phyloP scores from a whole-genome alignment of 2,329 filamentous ascomycete genomes.

The Chaetomiaceae sp. region DNA sequence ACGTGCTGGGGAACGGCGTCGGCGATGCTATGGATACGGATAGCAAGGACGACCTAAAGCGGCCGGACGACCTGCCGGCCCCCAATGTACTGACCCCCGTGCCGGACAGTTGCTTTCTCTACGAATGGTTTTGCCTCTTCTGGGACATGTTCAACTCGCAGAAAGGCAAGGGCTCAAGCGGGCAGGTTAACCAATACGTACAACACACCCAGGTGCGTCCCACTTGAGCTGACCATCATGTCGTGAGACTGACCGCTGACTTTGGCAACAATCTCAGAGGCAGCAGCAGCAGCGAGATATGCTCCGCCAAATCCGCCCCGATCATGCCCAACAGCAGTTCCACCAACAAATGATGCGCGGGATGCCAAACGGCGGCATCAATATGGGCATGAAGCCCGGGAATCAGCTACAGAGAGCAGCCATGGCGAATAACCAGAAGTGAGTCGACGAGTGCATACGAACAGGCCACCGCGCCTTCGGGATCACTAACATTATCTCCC shows the following conservation, averaged over 20 bases:
- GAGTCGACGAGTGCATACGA: slow-evolving; percentile 31
- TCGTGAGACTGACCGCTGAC: slow-evolving; percentile 23
- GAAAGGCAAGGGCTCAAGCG: slow-evolving; percentile 61
- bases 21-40: slow-evolving; percentile 80
- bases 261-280: slow-evolving; percentile 63
- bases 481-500: slow-evolving; percentile 17
- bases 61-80: slow-evolving; percentile 74
- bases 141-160: slow-evolving; percentile 93
- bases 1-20: slow-evolving; percentile 62
- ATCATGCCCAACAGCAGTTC: slow-evolving; percentile 52
- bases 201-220: slow-evolving; percentile 71
- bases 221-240: neutral
- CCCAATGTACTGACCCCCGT: slow-evolving; percentile 64
- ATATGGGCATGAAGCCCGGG: slow-evolving; percentile 54
- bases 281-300: slow-evolving; percentile 75
- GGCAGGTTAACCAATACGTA: slow-evolving; percentile 70
- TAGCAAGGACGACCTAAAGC: slow-evolving; percentile 71
- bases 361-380: slow-evolving; percentile 59
- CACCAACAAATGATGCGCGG: slow-evolving; percentile 63
- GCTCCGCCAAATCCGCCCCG: slow-evolving; percentile 65
- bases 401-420: slow-evolving; percentile 68
- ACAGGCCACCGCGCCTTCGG: too few species aligned
- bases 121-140: slow-evolving; percentile 96
- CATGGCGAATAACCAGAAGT: slow-evolving; percentile 75
- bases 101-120: slow-evolving; percentile 77